Evolutionary conservation across 2,329 filamentous ascomycete genomes (phyloP), one percentile per base, ranked within the genome.

Genomic region (Cytospora schulzeri): DNA sequence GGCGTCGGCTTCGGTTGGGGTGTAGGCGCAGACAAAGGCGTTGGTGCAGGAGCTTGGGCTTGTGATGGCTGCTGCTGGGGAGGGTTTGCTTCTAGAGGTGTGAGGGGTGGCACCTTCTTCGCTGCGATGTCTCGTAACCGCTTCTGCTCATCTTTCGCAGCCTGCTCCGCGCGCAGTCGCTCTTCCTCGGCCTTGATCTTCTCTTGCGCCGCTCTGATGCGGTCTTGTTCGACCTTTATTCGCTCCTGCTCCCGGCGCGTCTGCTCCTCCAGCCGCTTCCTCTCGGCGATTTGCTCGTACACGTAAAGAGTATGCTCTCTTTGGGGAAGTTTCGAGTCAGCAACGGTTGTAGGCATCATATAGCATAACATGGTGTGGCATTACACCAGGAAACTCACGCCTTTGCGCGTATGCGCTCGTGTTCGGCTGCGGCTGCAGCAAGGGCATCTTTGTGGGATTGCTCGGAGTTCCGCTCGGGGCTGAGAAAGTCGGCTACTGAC

Each of bases 121-220:
- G 62, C 58, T 28, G 52, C 59, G 24, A 67, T 52, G n/a, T 67
- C 65, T 59, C 62, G 55, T 19, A 62, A 45, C 22, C 57, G 63
- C 45, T 57, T 35, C 51, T 65, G 58, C 19, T 64, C 57, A 12
- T 62, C 58, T 6, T 50, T 54, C 17, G 65, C 62, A n/a, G 56
- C 58, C 45, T 65, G 26, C 35, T 67, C 65, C 2, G 65, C 65
- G 29, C 60, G 54, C 19, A 67, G 15, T 9, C 65, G 62, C 33
- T 31, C 66, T 60, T 73, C 71, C 41, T 73, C 73, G 4, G 72
- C 71, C 63, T 72, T 73, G 33, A 77, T 72, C 7, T 70, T 73
- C 22, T 74, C 71, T n/a, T 67, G 54, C 17, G 59, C 54, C 28
- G 63, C 48, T 24, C 52, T 28, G 26, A 58, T 48, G 7, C 51